Evolutionary conservation across 306 rosid species (phyloP).

Genomic region (Vachellia pachyceras): DNA sequence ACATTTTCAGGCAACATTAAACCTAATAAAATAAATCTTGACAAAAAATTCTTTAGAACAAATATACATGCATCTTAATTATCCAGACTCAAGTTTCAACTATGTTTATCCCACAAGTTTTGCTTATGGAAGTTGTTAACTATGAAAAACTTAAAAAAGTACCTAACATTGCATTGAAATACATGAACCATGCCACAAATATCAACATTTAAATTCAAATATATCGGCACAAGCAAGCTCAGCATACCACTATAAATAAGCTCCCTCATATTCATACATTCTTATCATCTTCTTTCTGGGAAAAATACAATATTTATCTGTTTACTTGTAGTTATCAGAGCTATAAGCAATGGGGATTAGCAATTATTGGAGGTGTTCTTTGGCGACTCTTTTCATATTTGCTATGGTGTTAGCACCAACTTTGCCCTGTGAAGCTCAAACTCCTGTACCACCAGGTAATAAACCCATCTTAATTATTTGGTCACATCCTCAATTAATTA

Average conservation of each 20-base stretch:
- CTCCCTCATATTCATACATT: background rate
- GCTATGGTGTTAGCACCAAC: conserved; percentile 44
- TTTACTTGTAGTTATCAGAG: background rate
- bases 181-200: background rate
- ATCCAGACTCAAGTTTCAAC: background rate
- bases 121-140: background rate
- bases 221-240: background rate
- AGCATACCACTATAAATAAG: background rate
- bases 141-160: background rate
- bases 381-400: conserved; percentile 44
- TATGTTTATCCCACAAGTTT: background rate
- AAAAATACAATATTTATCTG: too few relatives aligned
- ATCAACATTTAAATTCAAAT: background rate
- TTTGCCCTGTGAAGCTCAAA: conserved; percentile 37
- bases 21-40: too few relatives aligned
- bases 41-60: too few relatives aligned
- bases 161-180: background rate
- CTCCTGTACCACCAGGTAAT: background rate
- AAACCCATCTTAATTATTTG: background rate
- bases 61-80: too few relatives aligned
- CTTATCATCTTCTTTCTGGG: background rate
- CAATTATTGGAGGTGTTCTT: conserved; percentile 31
- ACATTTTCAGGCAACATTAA: too few relatives aligned
- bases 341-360: conserved; percentile 14
- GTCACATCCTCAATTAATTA: background rate